Evolutionary conservation across 768 basidiomycete genomes (phyloP).

Genomic region (Auriscalpium orientale): DNA sequence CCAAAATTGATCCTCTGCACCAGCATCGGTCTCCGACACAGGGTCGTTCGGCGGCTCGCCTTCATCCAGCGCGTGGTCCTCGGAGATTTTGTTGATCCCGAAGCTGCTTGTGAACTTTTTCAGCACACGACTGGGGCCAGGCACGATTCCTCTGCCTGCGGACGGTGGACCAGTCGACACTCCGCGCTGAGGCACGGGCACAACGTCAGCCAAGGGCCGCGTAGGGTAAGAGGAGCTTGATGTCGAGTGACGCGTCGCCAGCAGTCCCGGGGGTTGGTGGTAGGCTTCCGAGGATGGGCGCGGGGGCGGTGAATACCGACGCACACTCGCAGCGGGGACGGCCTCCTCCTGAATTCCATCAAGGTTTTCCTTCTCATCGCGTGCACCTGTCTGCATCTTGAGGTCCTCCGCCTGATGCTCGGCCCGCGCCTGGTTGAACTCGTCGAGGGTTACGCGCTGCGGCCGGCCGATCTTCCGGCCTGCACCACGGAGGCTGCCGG

Average conservation of each 20-base stretch:
- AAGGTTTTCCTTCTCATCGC: conserved; percentile 17
- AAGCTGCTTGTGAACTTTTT: conserved; percentile 16
- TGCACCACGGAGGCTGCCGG: conserved; percentile 25
- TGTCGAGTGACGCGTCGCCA: background rate
- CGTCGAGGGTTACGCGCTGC: conserved; percentile 31
- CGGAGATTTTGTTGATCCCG: conserved; percentile 43
- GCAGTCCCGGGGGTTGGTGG: conserved; percentile 4
- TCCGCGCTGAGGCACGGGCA: conserved; percentile 12
- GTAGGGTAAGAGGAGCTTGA: conserved; percentile 5
- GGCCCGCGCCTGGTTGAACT: conserved; percentile 19
- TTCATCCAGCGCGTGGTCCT: conserved; percentile 35
- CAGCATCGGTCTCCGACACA: conserved; percentile 35
- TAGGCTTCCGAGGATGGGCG: conserved; percentile 2
- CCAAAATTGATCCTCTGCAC: conserved; percentile 18
- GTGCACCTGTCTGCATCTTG: background rate
- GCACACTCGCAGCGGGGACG: background rate
- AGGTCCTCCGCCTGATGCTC: conserved; percentile 18
- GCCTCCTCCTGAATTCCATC: background rate
- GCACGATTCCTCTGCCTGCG: conserved; percentile 7
- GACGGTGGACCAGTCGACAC: conserved; percentile 7
- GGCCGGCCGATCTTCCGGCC: conserved; percentile 28
- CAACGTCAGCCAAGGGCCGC: conserved; percentile 13
- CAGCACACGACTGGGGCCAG: conserved; percentile 14
- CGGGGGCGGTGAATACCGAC: conserved; percentile 12
- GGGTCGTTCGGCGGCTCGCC: conserved; percentile 26